Conservation (phyloP, 768 basidiomycete genomes). For the Mycena amicta region DNA sequence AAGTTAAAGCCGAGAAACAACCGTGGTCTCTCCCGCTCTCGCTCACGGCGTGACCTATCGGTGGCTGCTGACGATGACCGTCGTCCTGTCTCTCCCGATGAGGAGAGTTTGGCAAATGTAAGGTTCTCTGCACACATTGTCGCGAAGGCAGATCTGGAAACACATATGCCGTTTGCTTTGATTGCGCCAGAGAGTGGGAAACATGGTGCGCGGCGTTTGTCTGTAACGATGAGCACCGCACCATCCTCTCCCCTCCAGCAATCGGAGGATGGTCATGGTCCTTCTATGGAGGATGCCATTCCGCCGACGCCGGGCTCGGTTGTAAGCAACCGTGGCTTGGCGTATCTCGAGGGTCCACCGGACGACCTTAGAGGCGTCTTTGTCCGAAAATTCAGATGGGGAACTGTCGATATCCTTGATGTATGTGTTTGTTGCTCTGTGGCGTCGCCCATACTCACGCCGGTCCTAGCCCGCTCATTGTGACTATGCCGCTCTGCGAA, state of each 20-base stretch:
- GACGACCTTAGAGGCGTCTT: conserved; percentile 76
- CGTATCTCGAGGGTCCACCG: conserved; percentile 58
- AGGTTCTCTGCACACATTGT: conserved; percentile 76
- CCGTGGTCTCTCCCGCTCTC: conserved; percentile 60
- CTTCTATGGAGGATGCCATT: conserved; percentile 28
- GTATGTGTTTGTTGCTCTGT: background rate
- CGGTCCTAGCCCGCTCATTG: conserved; percentile 63
- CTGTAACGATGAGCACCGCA: conserved; percentile 33
- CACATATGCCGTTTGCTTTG: conserved; percentile 75
- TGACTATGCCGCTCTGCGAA: conserved; percentile 84
- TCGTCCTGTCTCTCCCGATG: conserved; percentile 60
- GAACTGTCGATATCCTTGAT: conserved; percentile 82
- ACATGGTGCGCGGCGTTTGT: conserved; percentile 41
- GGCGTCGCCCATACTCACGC: background rate
- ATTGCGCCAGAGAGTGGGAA: conserved; percentile 68
- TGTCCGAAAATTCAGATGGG: conserved; percentile 83
- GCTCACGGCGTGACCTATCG: conserved; percentile 71
- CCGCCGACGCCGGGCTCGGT: conserved; percentile 41
- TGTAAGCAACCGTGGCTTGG: conserved; percentile 37
- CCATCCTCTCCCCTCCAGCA: conserved; percentile 34
- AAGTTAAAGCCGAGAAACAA: conserved; percentile 62
- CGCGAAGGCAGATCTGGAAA: conserved; percentile 58
- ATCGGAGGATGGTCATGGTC: conserved; percentile 50
- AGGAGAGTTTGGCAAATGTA: conserved; percentile 72
- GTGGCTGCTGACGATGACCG: conserved; percentile 58